Evolutionary conservation across 352 stramenopile species (phyloP).

Genomic region (Pythium oligandrum): DNA sequence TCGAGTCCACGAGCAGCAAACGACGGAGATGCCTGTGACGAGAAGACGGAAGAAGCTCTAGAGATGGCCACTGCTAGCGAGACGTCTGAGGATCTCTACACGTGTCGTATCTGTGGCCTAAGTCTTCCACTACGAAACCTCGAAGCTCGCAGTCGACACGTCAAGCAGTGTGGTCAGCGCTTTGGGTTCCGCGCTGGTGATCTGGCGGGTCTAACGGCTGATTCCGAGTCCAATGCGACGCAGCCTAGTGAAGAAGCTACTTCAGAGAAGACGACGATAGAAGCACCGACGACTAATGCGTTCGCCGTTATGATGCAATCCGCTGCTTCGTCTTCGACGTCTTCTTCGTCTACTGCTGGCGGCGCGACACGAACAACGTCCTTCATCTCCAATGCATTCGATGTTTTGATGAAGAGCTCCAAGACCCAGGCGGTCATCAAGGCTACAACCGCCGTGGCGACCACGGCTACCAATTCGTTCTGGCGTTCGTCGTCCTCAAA

Average conservation of each 20-base stretch:
- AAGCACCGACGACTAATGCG: slow-evolving; percentile 23
- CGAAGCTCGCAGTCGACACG: slow-evolving; percentile 56
- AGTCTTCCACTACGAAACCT: slow-evolving; percentile 35
- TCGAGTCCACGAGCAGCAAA: not conserved
- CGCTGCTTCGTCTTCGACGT: not conserved
- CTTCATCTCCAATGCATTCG: slow-evolving; percentile 59
- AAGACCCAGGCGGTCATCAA: slow-evolving; percentile 43
- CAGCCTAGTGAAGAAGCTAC: slow-evolving; percentile 4
- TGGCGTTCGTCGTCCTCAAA: slow-evolving; percentile 10
- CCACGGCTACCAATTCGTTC: slow-evolving; percentile 5
- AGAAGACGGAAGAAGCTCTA: slow-evolving; percentile 6
- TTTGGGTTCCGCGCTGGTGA: slow-evolving; percentile 58
- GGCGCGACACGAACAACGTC: not conserved
- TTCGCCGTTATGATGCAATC: slow-evolving; percentile 60
- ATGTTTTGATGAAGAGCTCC: slow-evolving; percentile 78
- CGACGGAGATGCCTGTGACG: not conserved
- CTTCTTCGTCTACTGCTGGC: too few species aligned
- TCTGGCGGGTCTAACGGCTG: slow-evolving; percentile 16
- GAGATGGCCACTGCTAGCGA: slow-evolving; percentile 1
- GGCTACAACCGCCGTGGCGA: slow-evolving; percentile 4
- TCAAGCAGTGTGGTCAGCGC: slow-evolving; percentile 70
- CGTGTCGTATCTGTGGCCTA: slow-evolving; percentile 68
- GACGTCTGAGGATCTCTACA: slow-evolving; percentile 18
- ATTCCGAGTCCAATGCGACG: not conserved
- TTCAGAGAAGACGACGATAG: not conserved